Evolutionary conservation across 1,284 basidiomycete genomes (phyloP).

Genomic region (Mycosarcoma mackinlayi): DNA sequence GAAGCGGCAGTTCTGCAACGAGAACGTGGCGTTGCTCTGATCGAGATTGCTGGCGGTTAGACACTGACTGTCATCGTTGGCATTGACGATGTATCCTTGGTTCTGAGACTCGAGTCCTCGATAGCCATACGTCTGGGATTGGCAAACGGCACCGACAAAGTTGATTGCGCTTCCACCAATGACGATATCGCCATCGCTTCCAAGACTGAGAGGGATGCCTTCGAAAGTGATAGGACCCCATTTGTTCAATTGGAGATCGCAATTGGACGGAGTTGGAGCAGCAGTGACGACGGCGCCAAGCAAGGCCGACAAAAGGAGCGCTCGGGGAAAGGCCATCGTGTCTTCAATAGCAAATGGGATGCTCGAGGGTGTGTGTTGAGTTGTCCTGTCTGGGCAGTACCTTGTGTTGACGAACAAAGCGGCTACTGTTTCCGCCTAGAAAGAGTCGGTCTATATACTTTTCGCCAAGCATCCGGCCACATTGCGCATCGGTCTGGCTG

Average conservation of each 20-base stretch:
- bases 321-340: constrained; percentile 14
- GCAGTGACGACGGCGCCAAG: constrained; percentile 9
- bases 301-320: constrained; percentile 15
- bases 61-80: constrained; percentile 17
- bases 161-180: constrained; percentile 24
- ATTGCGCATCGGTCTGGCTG: no score
- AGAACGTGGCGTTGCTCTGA: constrained; percentile 11
- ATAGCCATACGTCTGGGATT: not conserved
- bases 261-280: constrained; percentile 9
- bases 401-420: no score
- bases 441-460: no score
- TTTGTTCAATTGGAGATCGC: not conserved
- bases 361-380: not conserved
- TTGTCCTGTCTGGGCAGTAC: no score
- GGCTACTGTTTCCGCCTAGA: no score
- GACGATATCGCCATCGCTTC: constrained; percentile 11
- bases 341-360: no score
- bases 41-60: constrained; percentile 27
- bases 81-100: constrained; percentile 24
- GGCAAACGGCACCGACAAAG: constrained; percentile 17
- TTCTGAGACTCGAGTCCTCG: not conserved
- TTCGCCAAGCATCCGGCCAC: no score
- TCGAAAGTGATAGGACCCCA: constrained; percentile 11
- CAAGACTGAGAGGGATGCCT: constrained; percentile 10
- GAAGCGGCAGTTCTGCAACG: constrained; percentile 20